A percentile compares a stretch with the other conserved stretches of the same genome.
Evolutionary conservation across 306 rosid species (phyloP).

Genomic region (Medicago truncatula): DNA sequence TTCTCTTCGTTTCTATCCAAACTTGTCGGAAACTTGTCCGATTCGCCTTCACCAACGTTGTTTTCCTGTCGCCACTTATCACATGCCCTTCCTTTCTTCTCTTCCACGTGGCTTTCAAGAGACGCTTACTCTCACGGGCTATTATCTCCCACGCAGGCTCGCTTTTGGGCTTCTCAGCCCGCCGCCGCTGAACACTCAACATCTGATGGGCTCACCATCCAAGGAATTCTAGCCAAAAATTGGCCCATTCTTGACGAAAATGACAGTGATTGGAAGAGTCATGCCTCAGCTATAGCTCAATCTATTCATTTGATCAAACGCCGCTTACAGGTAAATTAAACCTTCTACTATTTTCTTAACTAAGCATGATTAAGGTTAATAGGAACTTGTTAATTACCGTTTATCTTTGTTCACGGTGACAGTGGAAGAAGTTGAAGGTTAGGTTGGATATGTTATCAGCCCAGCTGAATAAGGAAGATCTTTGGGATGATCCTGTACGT

Average conservation of each 20-base stretch:
- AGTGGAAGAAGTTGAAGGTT: slow-evolving; percentile 86
- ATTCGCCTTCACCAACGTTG: slow-evolving; percentile 43
- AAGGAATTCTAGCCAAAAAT: slow-evolving; percentile 61
- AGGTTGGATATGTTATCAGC: slow-evolving; percentile 69
- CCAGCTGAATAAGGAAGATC: slow-evolving; percentile 69
- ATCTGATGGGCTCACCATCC: slow-evolving; percentile 79
- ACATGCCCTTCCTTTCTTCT: slow-evolving; percentile 25
- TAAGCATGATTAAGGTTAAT: too few relatives aligned
- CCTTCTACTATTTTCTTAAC: neutral
- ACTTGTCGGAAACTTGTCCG: slow-evolving; percentile 13
- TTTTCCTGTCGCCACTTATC: slow-evolving; percentile 33
- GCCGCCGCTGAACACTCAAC: slow-evolving; percentile 61
- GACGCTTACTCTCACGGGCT: neutral
- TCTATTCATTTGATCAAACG: slow-evolving; percentile 84
- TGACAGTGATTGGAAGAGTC: slow-evolving; percentile 91
- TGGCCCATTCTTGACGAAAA: slow-evolving; percentile 73
- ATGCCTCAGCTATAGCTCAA: slow-evolving; percentile 83
- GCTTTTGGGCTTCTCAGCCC: slow-evolving; percentile 56
- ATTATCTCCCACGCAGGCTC: slow-evolving; percentile 35
- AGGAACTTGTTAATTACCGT: neutral
- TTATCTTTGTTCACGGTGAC: slow-evolving; percentile 47
- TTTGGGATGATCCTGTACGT: slow-evolving; percentile 83
- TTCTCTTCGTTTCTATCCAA: slow-evolving; percentile 36
- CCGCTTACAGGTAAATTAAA: slow-evolving; percentile 65
- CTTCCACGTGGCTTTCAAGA: slow-evolving; percentile 32